Conservation (phyloP, 257 asterid species). For the Solanum phureja region DNA sequence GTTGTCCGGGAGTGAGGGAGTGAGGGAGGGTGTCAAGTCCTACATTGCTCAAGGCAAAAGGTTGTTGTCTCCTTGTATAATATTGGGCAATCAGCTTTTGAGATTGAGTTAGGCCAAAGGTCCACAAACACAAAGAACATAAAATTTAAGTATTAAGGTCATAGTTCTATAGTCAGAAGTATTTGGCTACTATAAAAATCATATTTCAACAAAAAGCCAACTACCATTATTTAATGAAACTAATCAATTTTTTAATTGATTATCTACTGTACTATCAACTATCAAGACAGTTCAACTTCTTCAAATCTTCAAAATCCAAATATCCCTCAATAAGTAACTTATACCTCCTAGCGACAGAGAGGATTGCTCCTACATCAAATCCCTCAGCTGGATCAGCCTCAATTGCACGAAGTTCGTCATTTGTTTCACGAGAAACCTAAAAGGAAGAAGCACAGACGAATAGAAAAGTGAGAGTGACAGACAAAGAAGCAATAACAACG, state of each 20-base stretch:
- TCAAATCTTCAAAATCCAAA: not conserved
- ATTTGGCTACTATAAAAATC: not conserved
- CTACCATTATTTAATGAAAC: not conserved
- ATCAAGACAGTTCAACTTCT: not conserved
- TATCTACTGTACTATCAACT: not conserved
- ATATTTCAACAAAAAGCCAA: not conserved
- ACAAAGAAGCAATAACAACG: not conserved
- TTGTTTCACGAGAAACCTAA: slow-evolving; percentile 97
- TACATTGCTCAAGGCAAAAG: not conserved
- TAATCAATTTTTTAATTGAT: not conserved
- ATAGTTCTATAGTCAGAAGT: not conserved
- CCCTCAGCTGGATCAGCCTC: slow-evolving; percentile 85
- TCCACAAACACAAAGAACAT: not conserved
- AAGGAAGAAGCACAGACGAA: not conserved
- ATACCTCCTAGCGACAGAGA: slow-evolving; percentile 83
- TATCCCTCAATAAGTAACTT: not conserved
- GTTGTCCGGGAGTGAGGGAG: not conserved
- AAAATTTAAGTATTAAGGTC: not conserved
- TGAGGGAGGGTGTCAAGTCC: not conserved
- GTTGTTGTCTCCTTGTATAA: not conserved
- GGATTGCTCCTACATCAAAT: slow-evolving; percentile 84
- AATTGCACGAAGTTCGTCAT: slow-evolving; percentile 84
- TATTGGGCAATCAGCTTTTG: not conserved
- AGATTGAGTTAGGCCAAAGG: not conserved
- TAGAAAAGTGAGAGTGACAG: not conserved